These are phyloP conservation scores for Dactylonectria macrodidyma DNA, from an alignment of 2,329 filamentous ascomycete species.

Conservation along the genomic window DNA sequence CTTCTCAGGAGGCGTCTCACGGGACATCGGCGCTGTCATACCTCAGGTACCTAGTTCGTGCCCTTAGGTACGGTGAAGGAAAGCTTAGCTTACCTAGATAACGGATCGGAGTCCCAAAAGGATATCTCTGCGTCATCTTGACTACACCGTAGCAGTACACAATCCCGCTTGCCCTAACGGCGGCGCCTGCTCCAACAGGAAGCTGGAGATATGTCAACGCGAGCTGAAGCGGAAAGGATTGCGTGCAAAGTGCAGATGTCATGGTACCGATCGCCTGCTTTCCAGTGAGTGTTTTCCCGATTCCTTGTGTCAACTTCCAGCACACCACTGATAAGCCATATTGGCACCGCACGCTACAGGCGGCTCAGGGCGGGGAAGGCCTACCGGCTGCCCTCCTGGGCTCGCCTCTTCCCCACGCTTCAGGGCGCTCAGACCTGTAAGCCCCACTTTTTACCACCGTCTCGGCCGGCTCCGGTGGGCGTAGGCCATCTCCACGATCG, in stretches of 20 bases:
- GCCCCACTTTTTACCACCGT: constrained; percentile 10
- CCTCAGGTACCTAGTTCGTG: constrained; percentile 16
- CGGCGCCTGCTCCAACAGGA: constrained; percentile 36
- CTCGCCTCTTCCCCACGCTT: constrained; percentile 40
- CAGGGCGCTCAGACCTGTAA: constrained; percentile 32
- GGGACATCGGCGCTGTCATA: constrained; percentile 14
- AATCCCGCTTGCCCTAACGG: constrained; percentile 24
- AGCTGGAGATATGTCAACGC: constrained; percentile 31
- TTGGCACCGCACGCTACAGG: constrained; percentile 38
- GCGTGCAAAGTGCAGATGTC: constrained; percentile 17
- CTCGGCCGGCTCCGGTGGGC: constrained; percentile 52
- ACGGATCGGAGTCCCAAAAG: constrained; percentile 34
- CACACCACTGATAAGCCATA: constrained; percentile 47
- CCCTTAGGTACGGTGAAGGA: constrained; percentile 9
- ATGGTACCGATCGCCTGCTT: not conserved
- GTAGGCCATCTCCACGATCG: constrained; percentile 46
- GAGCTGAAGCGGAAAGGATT: constrained; percentile 30
- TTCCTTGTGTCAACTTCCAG: constrained; percentile 15
- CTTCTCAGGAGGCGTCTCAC: constrained; percentile 18
- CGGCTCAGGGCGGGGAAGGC: constrained; percentile 39
- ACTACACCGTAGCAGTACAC: constrained; percentile 21
- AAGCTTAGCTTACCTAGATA: constrained; percentile 34
- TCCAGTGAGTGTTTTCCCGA: not conserved
- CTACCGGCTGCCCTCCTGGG: not conserved
- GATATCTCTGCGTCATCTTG: constrained; percentile 37